Conservation (phyloP, 306 rosid species). For the Gillenia trifoliata region DNA sequence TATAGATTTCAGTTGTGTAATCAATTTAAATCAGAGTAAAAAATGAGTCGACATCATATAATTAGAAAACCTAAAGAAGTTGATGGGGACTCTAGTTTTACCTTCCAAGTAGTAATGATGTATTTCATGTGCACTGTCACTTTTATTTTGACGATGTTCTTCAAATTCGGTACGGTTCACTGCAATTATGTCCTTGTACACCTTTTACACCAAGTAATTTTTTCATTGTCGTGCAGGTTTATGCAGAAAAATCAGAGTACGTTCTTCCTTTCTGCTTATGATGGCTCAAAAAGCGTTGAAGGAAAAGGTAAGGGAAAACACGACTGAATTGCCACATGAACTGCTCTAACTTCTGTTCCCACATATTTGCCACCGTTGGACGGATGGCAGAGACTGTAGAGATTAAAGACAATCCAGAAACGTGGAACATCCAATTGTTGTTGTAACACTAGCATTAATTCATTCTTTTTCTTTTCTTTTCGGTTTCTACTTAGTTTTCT, state of each 20-base stretch:
- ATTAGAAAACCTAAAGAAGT: neutral
- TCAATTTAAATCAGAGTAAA: neutral
- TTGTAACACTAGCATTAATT: constrained; percentile 47
- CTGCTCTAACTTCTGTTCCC: constrained; percentile 1
- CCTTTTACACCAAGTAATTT: neutral
- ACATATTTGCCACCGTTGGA: constrained; percentile 4
- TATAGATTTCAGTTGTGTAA: neutral
- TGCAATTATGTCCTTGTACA: neutral
- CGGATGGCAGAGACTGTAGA: neutral
- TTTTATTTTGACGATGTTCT: neutral
- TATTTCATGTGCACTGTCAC: neutral
- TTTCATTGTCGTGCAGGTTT: constrained; percentile 47
- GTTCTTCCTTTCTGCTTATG: constrained; percentile 71
- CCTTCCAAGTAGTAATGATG: neutral
- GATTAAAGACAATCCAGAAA: constrained; percentile 24
- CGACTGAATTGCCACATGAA: constrained; percentile 37
- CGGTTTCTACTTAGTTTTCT: neutral
- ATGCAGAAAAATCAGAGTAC: constrained; percentile 75
- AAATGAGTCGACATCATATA: neutral
- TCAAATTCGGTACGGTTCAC: neutral
- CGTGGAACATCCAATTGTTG: constrained; percentile 33
- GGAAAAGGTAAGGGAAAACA: constrained; percentile 71
- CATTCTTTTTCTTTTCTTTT: constrained; percentile 39
- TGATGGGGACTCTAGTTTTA: neutral
- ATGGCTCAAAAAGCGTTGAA: constrained; percentile 45